Percentiles rank a stretch among this genome's conserved stretches.
phyloP scores from a whole-genome alignment of 352 stramenopile genomes.

The Poterioochromonas sp. region DNA sequence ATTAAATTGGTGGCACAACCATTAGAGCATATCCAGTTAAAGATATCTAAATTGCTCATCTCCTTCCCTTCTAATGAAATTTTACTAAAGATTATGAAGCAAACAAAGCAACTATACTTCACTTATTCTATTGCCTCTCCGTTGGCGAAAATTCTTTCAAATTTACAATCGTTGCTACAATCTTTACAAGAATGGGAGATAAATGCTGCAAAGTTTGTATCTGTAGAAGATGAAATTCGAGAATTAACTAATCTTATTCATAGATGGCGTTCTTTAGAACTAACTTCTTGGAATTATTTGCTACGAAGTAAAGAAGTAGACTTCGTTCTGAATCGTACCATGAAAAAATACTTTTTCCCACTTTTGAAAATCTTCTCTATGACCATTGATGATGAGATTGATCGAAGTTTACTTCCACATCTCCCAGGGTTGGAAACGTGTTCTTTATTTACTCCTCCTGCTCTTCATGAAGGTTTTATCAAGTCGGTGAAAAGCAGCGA shows the following conservation, averaged over 20 bases:
- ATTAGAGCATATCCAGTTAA: constrained; percentile 72
- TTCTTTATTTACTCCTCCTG: too few relatives aligned
- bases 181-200: constrained; percentile 98
- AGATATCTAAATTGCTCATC: constrained; percentile 73
- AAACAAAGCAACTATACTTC: constrained; percentile 57
- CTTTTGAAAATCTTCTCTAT: constrained; percentile 33
- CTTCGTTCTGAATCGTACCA: constrained; percentile 31
- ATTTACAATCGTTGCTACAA: constrained; percentile 85
- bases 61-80: constrained; percentile 93
- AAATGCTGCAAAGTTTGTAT: constrained; percentile 79
- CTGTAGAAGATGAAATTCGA: constrained; percentile 74
- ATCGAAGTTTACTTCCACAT: too few relatives aligned
- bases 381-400: too few relatives aligned
- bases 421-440: too few relatives aligned
- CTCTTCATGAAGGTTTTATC: too few relatives aligned
- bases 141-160: constrained; percentile 75
- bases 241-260: constrained; percentile 80
- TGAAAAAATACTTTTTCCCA: constrained; percentile 40
- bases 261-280: constrained; percentile 90
- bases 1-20: constrained; percentile 70
- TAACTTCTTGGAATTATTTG: constrained; percentile 91
- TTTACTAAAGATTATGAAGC: constrained; percentile 82
- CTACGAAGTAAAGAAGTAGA: constrained; percentile 68
- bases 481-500: too few relatives aligned
- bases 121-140: constrained; percentile 48